These are phyloP conservation scores for Aechmea fasciata DNA, from an alignment of 176 grass and related monocot species.

Conservation along the genomic window DNA sequence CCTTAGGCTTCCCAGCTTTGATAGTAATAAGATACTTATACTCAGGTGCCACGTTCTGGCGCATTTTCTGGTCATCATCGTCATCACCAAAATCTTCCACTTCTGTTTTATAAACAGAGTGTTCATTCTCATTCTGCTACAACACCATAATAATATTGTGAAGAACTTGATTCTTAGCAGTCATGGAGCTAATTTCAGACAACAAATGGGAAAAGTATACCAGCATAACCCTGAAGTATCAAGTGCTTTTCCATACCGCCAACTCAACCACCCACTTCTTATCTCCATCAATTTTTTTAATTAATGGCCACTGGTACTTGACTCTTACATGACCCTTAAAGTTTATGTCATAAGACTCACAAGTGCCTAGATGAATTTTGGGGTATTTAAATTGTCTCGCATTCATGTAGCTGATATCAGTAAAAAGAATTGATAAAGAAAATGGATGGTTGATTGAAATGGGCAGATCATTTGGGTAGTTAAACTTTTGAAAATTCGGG, in stretches of 20 bases:
- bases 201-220: neutral
- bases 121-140: neutral
- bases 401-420: neutral
- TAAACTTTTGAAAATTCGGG: too few relatives aligned
- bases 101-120: neutral
- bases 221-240: neutral
- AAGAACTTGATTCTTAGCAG: neutral
- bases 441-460: too few relatives aligned
- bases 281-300: too few relatives aligned
- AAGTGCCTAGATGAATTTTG: too few relatives aligned
- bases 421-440: neutral
- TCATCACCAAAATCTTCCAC: constrained; percentile 2
- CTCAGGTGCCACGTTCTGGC: neutral
- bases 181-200: neutral
- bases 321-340: too few relatives aligned
- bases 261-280: too few relatives aligned
- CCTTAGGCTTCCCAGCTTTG: constrained; percentile 19
- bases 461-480: too few relatives aligned
- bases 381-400: too few relatives aligned
- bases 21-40: constrained; percentile 17
- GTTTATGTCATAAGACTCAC: too few relatives aligned
- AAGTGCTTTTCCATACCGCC: neutral
- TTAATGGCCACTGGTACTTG: too few relatives aligned
- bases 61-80: constrained; percentile 7
- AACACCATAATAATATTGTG: neutral